These are phyloP conservation scores for Hymenoscyphus occultus DNA, from an alignment of 2,329 filamentous ascomycete genomes.

Conservation along the genomic window DNA sequence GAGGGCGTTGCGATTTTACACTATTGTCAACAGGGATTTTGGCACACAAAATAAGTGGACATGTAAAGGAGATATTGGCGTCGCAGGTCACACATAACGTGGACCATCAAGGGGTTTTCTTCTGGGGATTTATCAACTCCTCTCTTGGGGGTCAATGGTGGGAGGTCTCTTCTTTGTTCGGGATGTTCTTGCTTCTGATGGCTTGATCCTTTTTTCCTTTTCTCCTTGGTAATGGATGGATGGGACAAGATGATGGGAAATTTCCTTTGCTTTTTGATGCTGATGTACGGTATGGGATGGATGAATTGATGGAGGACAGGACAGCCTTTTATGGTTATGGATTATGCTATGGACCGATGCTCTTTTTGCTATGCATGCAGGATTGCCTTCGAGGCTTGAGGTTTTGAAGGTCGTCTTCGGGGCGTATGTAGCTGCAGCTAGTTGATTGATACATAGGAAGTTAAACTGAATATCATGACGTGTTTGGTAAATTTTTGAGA, in stretches of 20 bases:
- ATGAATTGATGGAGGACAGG: background rate
- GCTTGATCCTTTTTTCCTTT: background rate
- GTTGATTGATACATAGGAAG: too few species aligned
- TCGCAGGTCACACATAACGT: constrained; percentile 5
- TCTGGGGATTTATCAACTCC: background rate
- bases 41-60: constrained; percentile 4
- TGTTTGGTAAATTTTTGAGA: too few species aligned
- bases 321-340: background rate
- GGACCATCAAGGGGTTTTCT: background rate
- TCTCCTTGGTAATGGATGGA: background rate
- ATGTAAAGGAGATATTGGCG: constrained; percentile 13
- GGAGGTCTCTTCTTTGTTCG: background rate
- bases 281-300: background rate
- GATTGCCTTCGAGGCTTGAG: background rate
- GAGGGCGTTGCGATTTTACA: constrained; percentile 10
- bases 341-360: background rate
- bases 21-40: background rate
- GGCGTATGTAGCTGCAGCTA: too few species aligned
- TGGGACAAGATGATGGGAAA: background rate
- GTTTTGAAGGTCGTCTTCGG: background rate
- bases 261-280: background rate
- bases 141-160: background rate
- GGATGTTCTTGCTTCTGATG: background rate
- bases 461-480: too few species aligned
- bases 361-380: background rate